These are phyloP conservation scores for Xylariaceae sp. DNA, from an alignment of 2,329 filamentous ascomycete genomes.

Conservation along the genomic window DNA sequence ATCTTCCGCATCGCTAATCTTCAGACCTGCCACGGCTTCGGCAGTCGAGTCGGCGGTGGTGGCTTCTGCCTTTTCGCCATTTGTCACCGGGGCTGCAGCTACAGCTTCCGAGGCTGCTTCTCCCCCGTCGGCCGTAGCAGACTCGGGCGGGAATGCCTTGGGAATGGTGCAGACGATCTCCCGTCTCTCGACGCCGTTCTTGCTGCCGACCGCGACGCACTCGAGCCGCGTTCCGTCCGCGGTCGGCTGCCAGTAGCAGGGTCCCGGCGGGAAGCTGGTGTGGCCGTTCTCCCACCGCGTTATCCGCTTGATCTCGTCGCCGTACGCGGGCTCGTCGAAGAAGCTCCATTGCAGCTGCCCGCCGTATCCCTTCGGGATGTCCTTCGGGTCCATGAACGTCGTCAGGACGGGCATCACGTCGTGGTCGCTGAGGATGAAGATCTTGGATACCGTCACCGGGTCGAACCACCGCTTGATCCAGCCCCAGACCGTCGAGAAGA, in stretches of 20 bases:
- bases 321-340: slow-evolving; percentile 72
- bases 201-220: slow-evolving; percentile 59
- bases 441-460: slow-evolving; percentile 92
- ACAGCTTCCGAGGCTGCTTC: slow-evolving; percentile 16
- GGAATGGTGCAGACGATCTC: slow-evolving; percentile 59
- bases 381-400: slow-evolving; percentile 78
- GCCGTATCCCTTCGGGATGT: slow-evolving; percentile 90
- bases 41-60: slow-evolving; percentile 17
- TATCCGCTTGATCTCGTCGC: slow-evolving; percentile 45
- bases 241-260: slow-evolving; percentile 61
- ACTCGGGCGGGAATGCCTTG: slow-evolving; percentile 46
- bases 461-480: slow-evolving; percentile 97
- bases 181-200: slow-evolving; percentile 50
- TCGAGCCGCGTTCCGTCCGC: slow-evolving; percentile 54
- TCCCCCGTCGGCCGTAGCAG: slow-evolving; percentile 11
- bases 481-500: slow-evolving; percentile 92
- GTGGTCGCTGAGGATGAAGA: slow-evolving; percentile 79
- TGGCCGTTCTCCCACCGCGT: slow-evolving; percentile 59
- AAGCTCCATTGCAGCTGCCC: slow-evolving; percentile 84
- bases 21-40: slow-evolving; percentile 23
- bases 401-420: slow-evolving; percentile 80
- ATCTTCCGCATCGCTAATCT: slow-evolving; percentile 14
- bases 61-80: neutral
- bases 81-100: neutral
- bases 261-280: slow-evolving; percentile 61